These are phyloP conservation scores for Hypoxylon sp. DNA, from an alignment of 2,329 filamentous ascomycete genomes.

Conservation along the genomic window DNA sequence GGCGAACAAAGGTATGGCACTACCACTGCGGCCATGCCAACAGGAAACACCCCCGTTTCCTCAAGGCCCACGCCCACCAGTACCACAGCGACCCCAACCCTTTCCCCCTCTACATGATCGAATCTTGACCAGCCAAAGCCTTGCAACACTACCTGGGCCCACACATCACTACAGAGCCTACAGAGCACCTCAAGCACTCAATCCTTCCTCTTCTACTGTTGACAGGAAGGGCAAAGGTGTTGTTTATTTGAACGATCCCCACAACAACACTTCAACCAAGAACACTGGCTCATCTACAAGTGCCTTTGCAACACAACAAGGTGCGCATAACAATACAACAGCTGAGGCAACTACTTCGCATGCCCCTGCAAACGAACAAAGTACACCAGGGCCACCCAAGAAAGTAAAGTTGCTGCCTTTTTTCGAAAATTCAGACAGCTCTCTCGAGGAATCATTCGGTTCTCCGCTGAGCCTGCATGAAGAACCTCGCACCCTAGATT, in stretches of 20 bases:
- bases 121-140: neutral
- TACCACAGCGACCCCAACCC: neutral
- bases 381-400: neutral
- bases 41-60: neutral
- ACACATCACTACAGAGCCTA: neutral
- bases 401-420: conserved; percentile 8
- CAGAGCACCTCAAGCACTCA: neutral
- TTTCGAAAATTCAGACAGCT: conserved; percentile 10
- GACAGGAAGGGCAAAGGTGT: no score
- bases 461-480: neutral
- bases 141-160: neutral
- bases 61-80: neutral
- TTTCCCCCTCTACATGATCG: neutral
- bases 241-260: no score
- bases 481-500: neutral
- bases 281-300: neutral
- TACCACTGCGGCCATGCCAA: neutral
- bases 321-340: neutral
- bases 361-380: neutral
- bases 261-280: neutral
- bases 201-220: neutral
- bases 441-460: conserved; percentile 1
- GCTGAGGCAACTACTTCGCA: neutral
- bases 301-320: neutral
- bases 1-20: neutral